Evolutionary conservation across 2,329 filamentous ascomycete species (phyloP).

Genomic region (Aspergillus pseudoviridinutans): DNA sequence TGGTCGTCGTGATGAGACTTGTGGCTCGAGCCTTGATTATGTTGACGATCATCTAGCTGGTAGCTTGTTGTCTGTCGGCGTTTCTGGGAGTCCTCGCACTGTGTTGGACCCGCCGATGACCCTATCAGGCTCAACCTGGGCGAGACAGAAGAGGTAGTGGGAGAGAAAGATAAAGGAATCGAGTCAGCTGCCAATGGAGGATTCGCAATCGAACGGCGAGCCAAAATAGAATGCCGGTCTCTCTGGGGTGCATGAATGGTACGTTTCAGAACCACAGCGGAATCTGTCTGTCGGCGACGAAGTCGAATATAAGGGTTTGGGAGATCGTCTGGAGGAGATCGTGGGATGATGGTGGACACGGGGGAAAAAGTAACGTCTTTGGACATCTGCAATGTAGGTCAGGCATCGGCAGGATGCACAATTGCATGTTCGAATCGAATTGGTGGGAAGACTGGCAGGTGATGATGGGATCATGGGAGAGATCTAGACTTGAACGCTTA

Average conservation of each 20-base stretch:
- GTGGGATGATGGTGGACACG: conserved; percentile 5
- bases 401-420: not conserved
- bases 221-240: conserved; percentile 2
- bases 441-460: not conserved
- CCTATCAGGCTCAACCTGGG: not conserved
- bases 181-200: not conserved
- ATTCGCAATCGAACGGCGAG: conserved; percentile 13
- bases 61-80: not conserved
- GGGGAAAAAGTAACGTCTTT: not conserved
- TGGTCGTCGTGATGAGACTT: not conserved
- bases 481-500: not conserved
- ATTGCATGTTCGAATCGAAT: not conserved
- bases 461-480: not conserved
- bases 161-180: conserved; percentile 1
- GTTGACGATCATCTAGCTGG: not conserved
- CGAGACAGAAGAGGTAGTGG: not conserved
- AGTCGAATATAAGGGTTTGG: not conserved
- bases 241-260: conserved; percentile 12
- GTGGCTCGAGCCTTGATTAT: not conserved
- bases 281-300: conserved; percentile 18
- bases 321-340: not conserved
- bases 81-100: conserved; percentile 3
- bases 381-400: not conserved
- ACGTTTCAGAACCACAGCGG: conserved; percentile 10
- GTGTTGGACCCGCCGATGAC: not conserved